A percentile compares a stretch with the other conserved stretches of the same genome.
These are phyloP conservation scores for Penicillium decumbens DNA, from an alignment of 2,329 filamentous ascomycete species.

Conservation along the genomic window DNA sequence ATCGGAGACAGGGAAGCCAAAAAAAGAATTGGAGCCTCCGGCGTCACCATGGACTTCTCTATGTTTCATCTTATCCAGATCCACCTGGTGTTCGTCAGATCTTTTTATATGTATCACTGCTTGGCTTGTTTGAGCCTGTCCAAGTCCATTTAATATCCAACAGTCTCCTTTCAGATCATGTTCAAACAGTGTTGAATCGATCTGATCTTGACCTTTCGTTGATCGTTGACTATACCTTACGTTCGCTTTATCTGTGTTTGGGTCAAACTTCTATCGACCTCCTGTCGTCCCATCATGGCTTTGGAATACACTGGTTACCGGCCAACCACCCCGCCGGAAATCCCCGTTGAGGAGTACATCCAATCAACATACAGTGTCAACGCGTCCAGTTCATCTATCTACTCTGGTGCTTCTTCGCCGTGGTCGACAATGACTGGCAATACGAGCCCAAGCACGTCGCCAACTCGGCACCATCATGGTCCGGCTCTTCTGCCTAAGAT, in stretches of 20 bases:
- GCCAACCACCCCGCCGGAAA: conserved; percentile 43
- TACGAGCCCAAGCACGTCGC: conserved; percentile 65
- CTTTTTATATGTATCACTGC: conserved; percentile 23
- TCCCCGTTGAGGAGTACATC: conserved; percentile 32
- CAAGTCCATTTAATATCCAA: conserved; percentile 41
- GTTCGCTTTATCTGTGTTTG: conserved; percentile 14
- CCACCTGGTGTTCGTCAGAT: conserved; percentile 24
- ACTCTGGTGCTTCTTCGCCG: conserved; percentile 63
- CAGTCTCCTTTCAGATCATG: conserved; percentile 29
- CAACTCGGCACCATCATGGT: conserved; percentile 68
- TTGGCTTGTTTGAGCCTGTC: conserved; percentile 18
- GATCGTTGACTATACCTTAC: conserved; percentile 14
- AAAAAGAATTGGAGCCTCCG: conserved; percentile 27
- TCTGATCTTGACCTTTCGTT: conserved; percentile 13
- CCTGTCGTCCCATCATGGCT: conserved; percentile 34
- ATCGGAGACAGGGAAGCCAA: conserved; percentile 26
- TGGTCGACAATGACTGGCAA: conserved; percentile 65
- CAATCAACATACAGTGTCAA: conserved; percentile 54
- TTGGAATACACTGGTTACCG: conserved; percentile 41
- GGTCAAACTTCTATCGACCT: not conserved
- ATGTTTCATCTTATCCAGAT: conserved; percentile 40
- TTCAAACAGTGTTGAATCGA: conserved; percentile 15
- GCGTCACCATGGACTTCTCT: conserved; percentile 33
- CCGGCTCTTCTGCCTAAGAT: conserved; percentile 81
- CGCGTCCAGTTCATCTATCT: conserved; percentile 61